Percentiles rank a stretch among this genome's conserved stretches.
Conservation (phyloP, 73 alveolate genomes). For the Paramecium primaurelia region DNA sequence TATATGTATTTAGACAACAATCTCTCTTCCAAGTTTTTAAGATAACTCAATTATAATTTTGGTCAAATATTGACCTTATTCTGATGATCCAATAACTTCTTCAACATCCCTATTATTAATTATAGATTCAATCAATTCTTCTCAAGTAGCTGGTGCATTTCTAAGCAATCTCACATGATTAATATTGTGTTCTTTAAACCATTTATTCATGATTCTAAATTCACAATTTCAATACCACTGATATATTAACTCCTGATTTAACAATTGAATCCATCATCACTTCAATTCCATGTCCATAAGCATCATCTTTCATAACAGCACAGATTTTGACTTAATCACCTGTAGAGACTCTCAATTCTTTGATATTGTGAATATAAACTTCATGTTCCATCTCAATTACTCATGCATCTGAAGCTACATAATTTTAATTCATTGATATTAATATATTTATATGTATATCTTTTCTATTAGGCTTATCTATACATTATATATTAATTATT, state of each 20-base stretch:
- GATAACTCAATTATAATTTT: not conserved
- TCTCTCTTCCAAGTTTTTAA: not conserved
- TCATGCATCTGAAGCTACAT: not conserved
- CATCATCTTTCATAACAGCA: constrained; percentile 5
- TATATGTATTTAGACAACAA: not conserved
- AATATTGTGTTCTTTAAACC: constrained; percentile 2
- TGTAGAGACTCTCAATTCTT: not conserved
- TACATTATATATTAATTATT: not conserved
- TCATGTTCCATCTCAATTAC: not conserved
- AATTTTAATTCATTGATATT: not conserved
- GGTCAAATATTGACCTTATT: not conserved
- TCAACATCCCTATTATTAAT: not conserved
- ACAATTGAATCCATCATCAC: not conserved
- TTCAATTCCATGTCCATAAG: constrained; percentile 8
- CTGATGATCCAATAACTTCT: not conserved
- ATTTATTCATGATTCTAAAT: not conserved
- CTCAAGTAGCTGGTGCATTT: not conserved
- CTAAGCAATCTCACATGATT: not conserved
- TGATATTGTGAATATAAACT: not conserved
- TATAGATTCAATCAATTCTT: not conserved
- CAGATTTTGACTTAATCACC: not conserved
- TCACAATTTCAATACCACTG: not conserved
- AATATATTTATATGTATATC: not conserved
- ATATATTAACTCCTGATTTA: not conserved
- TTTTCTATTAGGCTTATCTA: not conserved